Evolutionary conservation across 164 flowering plant genomes (phyloP).

Genomic region (Cinnamomum micranthum): DNA sequence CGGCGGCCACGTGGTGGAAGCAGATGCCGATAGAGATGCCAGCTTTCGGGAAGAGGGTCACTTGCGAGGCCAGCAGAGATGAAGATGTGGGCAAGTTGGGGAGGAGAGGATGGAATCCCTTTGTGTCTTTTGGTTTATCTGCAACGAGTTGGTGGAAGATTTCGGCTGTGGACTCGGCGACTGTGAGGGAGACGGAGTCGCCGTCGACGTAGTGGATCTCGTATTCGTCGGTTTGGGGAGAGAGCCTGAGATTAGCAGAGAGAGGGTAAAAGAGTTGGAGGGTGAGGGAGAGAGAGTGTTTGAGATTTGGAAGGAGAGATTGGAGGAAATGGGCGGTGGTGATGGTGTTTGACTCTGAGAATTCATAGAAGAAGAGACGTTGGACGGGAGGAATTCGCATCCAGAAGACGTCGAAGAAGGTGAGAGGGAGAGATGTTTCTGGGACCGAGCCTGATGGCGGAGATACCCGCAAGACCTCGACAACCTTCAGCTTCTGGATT

Average conservation of each 20-base stretch:
- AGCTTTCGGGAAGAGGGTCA: slow-evolving; percentile 9
- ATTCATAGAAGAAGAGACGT: slow-evolving; percentile 33
- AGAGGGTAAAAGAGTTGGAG: slow-evolving; percentile 36
- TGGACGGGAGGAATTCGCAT: slow-evolving; percentile 16
- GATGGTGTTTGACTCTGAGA: slow-evolving; percentile 14
- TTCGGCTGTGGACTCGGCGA: slow-evolving; percentile 11
- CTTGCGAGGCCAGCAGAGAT: slow-evolving; percentile 14
- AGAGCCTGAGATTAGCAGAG: slow-evolving; percentile 23
- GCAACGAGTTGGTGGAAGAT: background rate
- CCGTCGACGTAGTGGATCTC: slow-evolving; percentile 20
- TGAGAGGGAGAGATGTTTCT: slow-evolving; percentile 22
- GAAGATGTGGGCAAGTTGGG: background rate
- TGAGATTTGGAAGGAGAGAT: slow-evolving; percentile 25
- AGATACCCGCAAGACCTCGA: background rate
- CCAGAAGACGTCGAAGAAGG: slow-evolving; percentile 25
- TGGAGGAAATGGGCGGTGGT: slow-evolving; percentile 16
- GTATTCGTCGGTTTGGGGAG: slow-evolving; percentile 21
- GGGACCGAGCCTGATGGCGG: slow-evolving; percentile 13
- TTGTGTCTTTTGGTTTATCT: background rate
- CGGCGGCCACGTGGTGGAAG: slow-evolving; percentile 2
- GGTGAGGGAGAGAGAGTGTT: slow-evolving; percentile 34
- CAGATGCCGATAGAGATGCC: slow-evolving; percentile 15
- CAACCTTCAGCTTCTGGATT: background rate
- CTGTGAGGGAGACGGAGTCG: slow-evolving; percentile 25
- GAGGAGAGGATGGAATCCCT: background rate